Evolutionary conservation across 176 grass and related monocot genomes (phyloP).

Genomic region (Avena insularis): DNA sequence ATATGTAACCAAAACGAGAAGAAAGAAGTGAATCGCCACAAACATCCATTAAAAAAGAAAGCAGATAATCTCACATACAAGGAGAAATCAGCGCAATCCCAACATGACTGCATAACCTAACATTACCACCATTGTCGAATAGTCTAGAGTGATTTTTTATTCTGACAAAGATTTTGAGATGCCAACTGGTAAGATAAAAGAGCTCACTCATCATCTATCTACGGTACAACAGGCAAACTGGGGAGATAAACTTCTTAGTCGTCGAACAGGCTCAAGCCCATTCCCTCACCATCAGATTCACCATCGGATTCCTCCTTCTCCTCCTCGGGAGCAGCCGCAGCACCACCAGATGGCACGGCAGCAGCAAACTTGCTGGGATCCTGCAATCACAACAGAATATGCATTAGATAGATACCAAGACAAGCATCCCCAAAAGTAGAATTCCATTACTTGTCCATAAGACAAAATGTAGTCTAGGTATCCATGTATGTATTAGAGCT

Average conservation of each 20-base stretch:
- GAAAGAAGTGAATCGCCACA: not conserved
- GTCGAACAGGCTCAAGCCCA: conserved; percentile 76
- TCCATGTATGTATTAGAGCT: not conserved
- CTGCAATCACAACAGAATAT: conserved; percentile 22
- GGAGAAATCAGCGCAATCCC: not conserved
- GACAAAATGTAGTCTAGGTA: not conserved
- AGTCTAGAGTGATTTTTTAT: not conserved
- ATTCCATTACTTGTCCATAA: not conserved
- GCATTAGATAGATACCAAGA: not conserved
- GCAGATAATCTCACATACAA: not conserved
- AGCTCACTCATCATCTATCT: conserved; percentile 27
- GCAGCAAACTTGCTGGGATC: conserved; percentile 80
- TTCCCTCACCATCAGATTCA: conserved; percentile 57
- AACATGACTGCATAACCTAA: not conserved
- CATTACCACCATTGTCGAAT: not conserved
- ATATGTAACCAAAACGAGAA: not conserved
- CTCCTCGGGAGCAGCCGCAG: conserved; percentile 43
- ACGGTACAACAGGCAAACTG: conserved; percentile 14
- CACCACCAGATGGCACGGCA: conserved; percentile 33
- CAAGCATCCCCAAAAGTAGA: not conserved
- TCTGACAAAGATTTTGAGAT: not conserved
- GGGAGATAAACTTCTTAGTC: conserved; percentile 44
- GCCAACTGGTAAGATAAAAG: not conserved
- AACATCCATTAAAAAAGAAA: not conserved
- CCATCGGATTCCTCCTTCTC: conserved; percentile 57